Percentiles rank a stretch among this genome's conserved stretches.
Conservation (phyloP, 2,329 filamentous ascomycete genomes). For the Teratosphaeria destructans region DNA sequence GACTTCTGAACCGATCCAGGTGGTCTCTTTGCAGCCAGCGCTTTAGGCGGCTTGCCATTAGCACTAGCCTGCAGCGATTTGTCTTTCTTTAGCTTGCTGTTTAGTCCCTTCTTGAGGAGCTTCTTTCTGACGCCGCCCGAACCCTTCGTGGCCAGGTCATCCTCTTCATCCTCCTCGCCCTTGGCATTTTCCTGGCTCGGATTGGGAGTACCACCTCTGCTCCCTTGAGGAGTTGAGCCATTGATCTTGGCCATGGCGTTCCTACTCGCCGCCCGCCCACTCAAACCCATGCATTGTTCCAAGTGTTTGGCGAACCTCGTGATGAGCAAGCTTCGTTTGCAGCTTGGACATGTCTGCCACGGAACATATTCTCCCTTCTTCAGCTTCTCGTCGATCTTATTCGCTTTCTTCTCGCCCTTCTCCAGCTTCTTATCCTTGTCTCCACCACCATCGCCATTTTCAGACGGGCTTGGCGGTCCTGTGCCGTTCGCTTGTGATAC, state of each 20-base stretch:
- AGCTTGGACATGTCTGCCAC: constrained; percentile 49
- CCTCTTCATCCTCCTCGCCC: constrained; percentile 21
- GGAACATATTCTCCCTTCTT: constrained; percentile 42
- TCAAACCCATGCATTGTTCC: constrained; percentile 50
- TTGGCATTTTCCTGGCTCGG: constrained; percentile 14
- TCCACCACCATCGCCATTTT: constrained; percentile 12
- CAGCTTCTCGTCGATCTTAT: constrained; percentile 34
- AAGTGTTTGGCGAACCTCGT: constrained; percentile 51
- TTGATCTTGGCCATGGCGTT: constrained; percentile 40
- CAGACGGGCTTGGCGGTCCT: constrained; percentile 23
- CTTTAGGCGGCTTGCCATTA: constrained; percentile 24
- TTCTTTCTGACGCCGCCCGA: constrained; percentile 25
- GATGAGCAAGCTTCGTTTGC: constrained; percentile 51
- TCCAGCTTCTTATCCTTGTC: constrained; percentile 28
- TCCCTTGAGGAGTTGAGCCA: constrained; percentile 20
- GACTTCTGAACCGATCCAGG: constrained; percentile 6
- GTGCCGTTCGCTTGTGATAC: constrained; percentile 26
- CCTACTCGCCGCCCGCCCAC: constrained; percentile 41
- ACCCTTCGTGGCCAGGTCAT: constrained; percentile 12
- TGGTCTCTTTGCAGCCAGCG: constrained; percentile 15
- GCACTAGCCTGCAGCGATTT: constrained; percentile 19
- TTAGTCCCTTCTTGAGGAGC: constrained; percentile 29
- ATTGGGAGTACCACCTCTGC: constrained; percentile 25
- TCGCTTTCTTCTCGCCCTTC: constrained; percentile 35
- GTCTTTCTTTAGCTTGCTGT: constrained; percentile 35